A percentile compares a stretch with the other conserved stretches of the same genome.
Conservation (phyloP, 2,329 filamentous ascomycete species). For the Aspergillus persii region DNA sequence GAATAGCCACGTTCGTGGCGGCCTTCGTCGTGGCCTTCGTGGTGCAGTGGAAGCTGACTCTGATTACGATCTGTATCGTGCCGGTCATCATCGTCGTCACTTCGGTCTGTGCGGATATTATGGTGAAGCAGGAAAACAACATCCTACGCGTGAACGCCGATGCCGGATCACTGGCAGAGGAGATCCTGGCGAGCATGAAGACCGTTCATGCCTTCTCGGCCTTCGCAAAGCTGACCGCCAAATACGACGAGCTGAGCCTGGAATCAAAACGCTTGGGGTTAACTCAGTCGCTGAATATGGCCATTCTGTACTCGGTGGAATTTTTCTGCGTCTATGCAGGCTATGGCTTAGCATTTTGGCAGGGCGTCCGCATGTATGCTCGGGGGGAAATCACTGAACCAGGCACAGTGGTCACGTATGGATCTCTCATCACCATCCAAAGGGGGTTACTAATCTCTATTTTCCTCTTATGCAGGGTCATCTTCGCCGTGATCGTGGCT, state of each 20-base stretch:
- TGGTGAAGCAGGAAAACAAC: slow-evolving; percentile 25
- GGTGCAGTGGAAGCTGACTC: slow-evolving; percentile 44
- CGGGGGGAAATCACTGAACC: slow-evolving; percentile 24
- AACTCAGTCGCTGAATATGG: not conserved
- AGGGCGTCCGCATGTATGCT: slow-evolving; percentile 29
- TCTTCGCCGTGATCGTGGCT: slow-evolving; percentile 30
- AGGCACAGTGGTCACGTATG: slow-evolving; percentile 25
- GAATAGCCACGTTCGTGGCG: slow-evolving; percentile 38
- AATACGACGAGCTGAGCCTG: not conserved
- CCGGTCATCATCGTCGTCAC: slow-evolving; percentile 40
- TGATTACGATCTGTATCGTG: slow-evolving; percentile 48
- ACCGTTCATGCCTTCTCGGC: slow-evolving; percentile 51
- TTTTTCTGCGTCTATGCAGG: slow-evolving; percentile 48
- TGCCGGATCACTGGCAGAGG: slow-evolving; percentile 48
- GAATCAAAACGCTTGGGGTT: not conserved
- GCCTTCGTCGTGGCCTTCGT: slow-evolving; percentile 42
- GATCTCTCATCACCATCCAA: not conserved
- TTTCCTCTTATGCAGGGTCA: slow-evolving; percentile 16
- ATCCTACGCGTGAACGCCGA: slow-evolving; percentile 42
- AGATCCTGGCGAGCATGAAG: slow-evolving; percentile 47
- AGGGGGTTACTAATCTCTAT: not conserved
- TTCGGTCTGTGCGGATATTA: slow-evolving; percentile 19
- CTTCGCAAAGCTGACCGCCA: not conserved
- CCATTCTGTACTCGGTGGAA: slow-evolving; percentile 3
- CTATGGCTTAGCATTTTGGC: slow-evolving; percentile 56